phyloP scores from a whole-genome alignment of 2,329 filamentous ascomycete species.

The Stagonosporopsis vannaccii region DNA sequence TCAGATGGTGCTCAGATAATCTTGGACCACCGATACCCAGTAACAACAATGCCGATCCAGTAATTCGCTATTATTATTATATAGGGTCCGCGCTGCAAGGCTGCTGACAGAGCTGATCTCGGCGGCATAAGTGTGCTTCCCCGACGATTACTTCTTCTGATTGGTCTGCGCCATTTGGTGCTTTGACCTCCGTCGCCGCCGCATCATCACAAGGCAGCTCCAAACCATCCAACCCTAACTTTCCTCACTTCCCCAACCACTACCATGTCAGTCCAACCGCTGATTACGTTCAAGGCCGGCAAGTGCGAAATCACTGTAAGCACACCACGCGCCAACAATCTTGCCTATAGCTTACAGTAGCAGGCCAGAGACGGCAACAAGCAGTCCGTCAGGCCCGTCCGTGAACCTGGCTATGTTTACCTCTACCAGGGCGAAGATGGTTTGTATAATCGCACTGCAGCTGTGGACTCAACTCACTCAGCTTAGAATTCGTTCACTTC shows the following conservation, averaged over 20 bases:
- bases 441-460: conserved; percentile 43
- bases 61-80: too few species aligned
- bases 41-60: too few species aligned
- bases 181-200: not conserved
- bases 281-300: conserved; percentile 97
- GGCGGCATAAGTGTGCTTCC: not conserved
- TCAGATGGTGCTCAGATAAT: not conserved
- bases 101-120: not conserved
- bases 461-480: conserved; percentile 20
- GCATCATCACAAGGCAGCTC: conserved; percentile 20
- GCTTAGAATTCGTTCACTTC: conserved; percentile 85
- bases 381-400: conserved; percentile 72
- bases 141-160: not conserved
- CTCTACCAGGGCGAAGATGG: conserved; percentile 87
- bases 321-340: conserved; percentile 20
- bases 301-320: conserved; percentile 84
- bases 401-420: conserved; percentile 85
- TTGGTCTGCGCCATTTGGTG: conserved; percentile 7
- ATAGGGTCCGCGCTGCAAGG: too few species aligned
- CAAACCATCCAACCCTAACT: conserved; percentile 27
- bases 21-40: too few species aligned
- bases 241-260: conserved; percentile 20
- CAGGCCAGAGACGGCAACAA: conserved; percentile 36
- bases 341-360: conserved; percentile 24
- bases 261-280: conserved; percentile 79